Evolutionary conservation across 2,329 filamentous ascomycete species (phyloP), one percentile per base, ranked within the genome.

Genomic region (Fusarium hostae): DNA sequence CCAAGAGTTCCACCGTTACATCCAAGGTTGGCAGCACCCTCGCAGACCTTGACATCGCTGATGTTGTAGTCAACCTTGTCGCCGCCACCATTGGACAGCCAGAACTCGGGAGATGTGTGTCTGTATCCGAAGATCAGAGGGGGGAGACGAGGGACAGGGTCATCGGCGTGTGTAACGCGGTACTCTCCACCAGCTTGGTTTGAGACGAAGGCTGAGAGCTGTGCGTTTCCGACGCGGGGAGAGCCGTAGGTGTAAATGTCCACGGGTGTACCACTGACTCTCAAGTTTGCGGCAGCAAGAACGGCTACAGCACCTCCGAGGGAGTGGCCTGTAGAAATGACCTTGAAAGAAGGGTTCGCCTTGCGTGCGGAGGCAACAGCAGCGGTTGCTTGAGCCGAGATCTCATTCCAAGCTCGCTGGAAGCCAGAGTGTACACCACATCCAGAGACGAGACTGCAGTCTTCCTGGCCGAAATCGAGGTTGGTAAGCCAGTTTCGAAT

Each of bases 31-130:
- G 80, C 79, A 63, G 80, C 82, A 66, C 88, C 88, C 18, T 78
- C 63, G 80, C 87, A 90, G 28, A 85, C 79, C 54, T 80, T 73
- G 72, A 89, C 74, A 52, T 86, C 82, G 8, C 51, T 60, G 35
- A 83, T 68, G 16, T 72, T 67, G 74, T 86, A 86, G 67, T 80
- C 71, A 41, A 78, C 71, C 10, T 79, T 81, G 54, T 69, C 24
- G 4, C 63, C 75, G 20, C 57, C 57, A 20, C 83, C 83, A 35
- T 75, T 77, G 11, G 82, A 77, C 39, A 92, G 82, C 85, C 88
- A 93, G 81, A 90, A 93, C 83, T 94, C 92, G 3, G 91, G 90
- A 20, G 84, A 87, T n/a, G 88, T 87, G 79, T 94, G 92, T 41
- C 86, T 82, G 82, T 89, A 94, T 37, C 87, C 87, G 56, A 91